Evolutionary conservation across 306 rosid species (phyloP), one percentile per base, ranked within the genome.

Genomic region (Leucaena leucocephala): DNA sequence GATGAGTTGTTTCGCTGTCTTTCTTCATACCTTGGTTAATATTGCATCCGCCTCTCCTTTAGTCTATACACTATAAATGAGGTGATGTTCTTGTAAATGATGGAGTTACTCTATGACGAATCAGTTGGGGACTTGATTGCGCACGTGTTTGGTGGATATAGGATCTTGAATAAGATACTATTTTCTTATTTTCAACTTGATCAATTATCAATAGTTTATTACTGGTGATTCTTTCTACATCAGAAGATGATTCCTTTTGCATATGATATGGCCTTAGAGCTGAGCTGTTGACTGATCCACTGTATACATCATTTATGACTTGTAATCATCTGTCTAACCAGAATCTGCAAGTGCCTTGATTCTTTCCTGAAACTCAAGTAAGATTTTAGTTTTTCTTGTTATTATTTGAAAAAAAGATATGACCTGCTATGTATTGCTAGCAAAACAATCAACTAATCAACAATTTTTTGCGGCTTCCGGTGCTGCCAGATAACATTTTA

Each of bases 311-410:
- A 36, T 76, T 71, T 62, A 65, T 36, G 71, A 46, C 64, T 63
- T 73, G 36, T 10, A 73, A 33, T 76, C 65, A 44, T 65, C 22
- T 72, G 59, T 78, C 38, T 49, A 35, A 36, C 49, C 34, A 16
- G 57, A 44, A 48, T 35, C 46, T n/a, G 14, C 36, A 34, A n/a
- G 49, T 61, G 77, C 39, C 52, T 46, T 4, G 72, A 17, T 76
- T n/a, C 33, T 50, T 52, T 72, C 44, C 14, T 16, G 16, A 43
- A 61, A 65, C 66, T 55, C 21, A 12, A 55, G 19, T 54, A 21
- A 36, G 75, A 61, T 11, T 48, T 78, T 14, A 12, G 72, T 40
- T 66, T 42, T 74, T 21, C 27, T 10, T 35, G 69, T 66, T 40
- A 38, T 61, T 1, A 19, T 33, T 33, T 42, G 49, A 13, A 40